A percentile compares a stretch with the other conserved stretches of the same genome.
Evolutionary conservation across 2,329 filamentous ascomycete genomes (phyloP).

Genomic region (Anthostomella pinea): DNA sequence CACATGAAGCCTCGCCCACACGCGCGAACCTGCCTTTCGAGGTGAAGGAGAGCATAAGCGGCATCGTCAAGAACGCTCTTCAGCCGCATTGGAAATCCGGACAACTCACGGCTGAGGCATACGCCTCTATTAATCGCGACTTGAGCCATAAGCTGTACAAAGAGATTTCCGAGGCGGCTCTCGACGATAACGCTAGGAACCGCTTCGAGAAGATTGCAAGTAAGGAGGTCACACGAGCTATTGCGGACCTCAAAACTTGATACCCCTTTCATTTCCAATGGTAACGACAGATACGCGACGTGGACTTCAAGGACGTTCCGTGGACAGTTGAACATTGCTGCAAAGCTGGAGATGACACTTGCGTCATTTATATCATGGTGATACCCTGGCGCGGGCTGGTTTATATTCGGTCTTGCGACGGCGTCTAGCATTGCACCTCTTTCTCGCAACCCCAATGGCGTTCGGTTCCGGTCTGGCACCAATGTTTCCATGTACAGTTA

Average conservation of each 20-base stretch:
- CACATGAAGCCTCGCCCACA: slow-evolving; percentile 66
- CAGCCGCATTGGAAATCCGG: slow-evolving; percentile 80
- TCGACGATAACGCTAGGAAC: slow-evolving; percentile 64
- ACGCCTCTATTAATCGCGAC: slow-evolving; percentile 85
- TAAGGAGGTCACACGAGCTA: slow-evolving; percentile 74
- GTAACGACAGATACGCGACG: slow-evolving; percentile 12
- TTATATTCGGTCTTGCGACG: slow-evolving; percentile 12
- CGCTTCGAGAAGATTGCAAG: slow-evolving; percentile 74
- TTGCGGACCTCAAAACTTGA: slow-evolving; percentile 50
- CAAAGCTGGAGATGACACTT: slow-evolving; percentile 4
- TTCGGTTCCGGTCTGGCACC: slow-evolving; percentile 7
- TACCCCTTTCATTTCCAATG: slow-evolving; percentile 12
- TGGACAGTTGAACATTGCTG: slow-evolving; percentile 8
- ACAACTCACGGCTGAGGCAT: slow-evolving; percentile 82
- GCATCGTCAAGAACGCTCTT: slow-evolving; percentile 79
- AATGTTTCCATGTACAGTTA: slow-evolving; percentile 13
- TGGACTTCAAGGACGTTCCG: slow-evolving; percentile 17
- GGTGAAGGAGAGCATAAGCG: slow-evolving; percentile 84
- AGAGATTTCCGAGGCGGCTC: slow-evolving; percentile 51
- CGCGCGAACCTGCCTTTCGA: slow-evolving; percentile 67
- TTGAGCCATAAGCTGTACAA: slow-evolving; percentile 88
- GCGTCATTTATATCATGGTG: slow-evolving; percentile 10
- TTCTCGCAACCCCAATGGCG: slow-evolving; percentile 12
- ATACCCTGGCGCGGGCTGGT: slow-evolving; percentile 16
- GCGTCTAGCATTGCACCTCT: slow-evolving; percentile 8